Evolutionary conservation across 805 yeast species (phyloP).

Genomic region (Zygoascus tannicola): DNA sequence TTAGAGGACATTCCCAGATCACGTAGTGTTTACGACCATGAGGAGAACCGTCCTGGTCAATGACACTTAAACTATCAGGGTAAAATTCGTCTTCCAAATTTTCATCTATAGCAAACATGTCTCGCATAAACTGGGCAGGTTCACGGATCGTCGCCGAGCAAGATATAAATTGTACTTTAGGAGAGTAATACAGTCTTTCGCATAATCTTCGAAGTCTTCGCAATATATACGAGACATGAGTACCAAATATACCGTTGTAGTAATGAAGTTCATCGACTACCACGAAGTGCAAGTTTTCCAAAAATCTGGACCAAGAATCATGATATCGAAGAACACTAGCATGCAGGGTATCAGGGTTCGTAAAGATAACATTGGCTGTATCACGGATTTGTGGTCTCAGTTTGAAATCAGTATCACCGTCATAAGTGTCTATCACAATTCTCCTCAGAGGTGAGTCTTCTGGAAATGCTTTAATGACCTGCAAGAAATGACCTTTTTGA

Average conservation of each 20-base stretch:
- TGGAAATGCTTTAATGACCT: constrained; percentile 34
- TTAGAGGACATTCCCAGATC: constrained; percentile 76
- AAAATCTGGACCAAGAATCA: constrained; percentile 61
- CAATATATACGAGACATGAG: constrained; percentile 82
- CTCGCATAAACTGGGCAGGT: constrained; percentile 63
- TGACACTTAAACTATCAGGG: constrained; percentile 35
- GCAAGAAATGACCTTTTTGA: constrained; percentile 53
- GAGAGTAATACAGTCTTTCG: constrained; percentile 38
- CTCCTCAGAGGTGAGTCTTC: constrained; percentile 17
- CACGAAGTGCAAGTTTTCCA: constrained; percentile 55
- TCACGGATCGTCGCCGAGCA: constrained; percentile 88
- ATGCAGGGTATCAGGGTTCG: constrained; percentile 94
- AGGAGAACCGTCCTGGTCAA: constrained; percentile 82
- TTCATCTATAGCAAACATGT: constrained; percentile 53
- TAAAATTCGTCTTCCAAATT: constrained; percentile 22
- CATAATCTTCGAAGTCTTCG: constrained; percentile 67
- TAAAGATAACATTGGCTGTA: constrained; percentile 70
- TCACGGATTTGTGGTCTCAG: constrained; percentile 46
- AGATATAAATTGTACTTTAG: constrained; percentile 58
- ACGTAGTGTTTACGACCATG: constrained; percentile 64
- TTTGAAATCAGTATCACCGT: constrained; percentile 77
- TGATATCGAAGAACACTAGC: constrained; percentile 74
- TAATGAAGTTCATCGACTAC: constrained; percentile 82
- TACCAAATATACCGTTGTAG: constrained; percentile 80
- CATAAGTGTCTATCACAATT: constrained; percentile 66